phyloP scores from a whole-genome alignment of 768 basidiomycete species.

The Suillus lakei region DNA sequence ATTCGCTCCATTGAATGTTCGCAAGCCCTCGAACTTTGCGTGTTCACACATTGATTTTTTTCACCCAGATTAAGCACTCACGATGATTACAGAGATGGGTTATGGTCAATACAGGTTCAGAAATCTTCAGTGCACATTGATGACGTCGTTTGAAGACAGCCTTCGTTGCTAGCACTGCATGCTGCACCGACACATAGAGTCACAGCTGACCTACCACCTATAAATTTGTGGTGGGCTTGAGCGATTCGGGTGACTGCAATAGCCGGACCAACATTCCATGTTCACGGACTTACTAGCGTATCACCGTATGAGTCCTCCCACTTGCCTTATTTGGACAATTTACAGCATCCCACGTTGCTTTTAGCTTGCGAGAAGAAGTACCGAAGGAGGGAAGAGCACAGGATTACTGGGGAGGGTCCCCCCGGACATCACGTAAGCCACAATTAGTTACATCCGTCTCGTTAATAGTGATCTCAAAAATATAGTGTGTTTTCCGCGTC shows the following conservation, averaged over 20 bases:
- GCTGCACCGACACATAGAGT: background rate
- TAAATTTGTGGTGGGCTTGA: background rate
- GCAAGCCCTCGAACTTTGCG: background rate
- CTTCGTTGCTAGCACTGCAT: background rate
- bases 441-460: slow-evolving; percentile 10
- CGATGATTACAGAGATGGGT: background rate
- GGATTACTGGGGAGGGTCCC: slow-evolving; percentile 22
- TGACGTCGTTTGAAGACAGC: background rate
- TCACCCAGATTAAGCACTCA: background rate
- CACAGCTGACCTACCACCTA: background rate
- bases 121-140: background rate
- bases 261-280: background rate
- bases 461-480: slow-evolving; percentile 14
- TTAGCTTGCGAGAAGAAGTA: background rate
- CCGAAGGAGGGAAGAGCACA: slow-evolving; percentile 18
- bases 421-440: slow-evolving; percentile 27
- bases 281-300: slow-evolving; percentile 1
- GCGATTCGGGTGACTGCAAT: background rate
- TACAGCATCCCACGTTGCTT: background rate
- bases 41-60: background rate
- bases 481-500: slow-evolving; percentile 26
- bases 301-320: background rate
- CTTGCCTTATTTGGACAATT: background rate
- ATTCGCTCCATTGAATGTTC: background rate
- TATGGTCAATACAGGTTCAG: background rate